Evolutionary conservation across 108 stramenopile species (phyloP).

Genomic region (Bacterosira constricta): DNA sequence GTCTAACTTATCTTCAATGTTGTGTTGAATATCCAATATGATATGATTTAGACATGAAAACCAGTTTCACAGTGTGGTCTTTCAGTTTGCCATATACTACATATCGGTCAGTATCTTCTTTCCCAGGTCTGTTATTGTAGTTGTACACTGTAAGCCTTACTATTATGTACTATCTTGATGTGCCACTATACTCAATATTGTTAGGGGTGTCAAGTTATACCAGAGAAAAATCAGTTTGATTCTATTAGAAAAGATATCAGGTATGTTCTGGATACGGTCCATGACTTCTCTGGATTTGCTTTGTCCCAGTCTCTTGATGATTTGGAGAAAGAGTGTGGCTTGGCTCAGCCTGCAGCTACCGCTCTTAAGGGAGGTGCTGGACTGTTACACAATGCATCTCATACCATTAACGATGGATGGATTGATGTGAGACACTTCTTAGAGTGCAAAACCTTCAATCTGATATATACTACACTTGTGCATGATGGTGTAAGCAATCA

Average conservation of each 20-base stretch:
- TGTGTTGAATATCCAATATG: too few relatives aligned
- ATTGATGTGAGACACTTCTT: conserved; percentile 15
- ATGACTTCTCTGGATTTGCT: too few relatives aligned
- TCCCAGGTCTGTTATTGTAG: too few relatives aligned
- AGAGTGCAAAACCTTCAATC: conserved; percentile 23
- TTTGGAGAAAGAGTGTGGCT: neutral
- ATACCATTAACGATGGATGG: conserved; percentile 3
- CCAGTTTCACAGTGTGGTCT: neutral
- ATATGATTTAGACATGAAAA: too few relatives aligned
- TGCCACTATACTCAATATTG: too few relatives aligned
- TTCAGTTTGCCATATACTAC: conserved; percentile 12
- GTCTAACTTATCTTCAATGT: too few relatives aligned
- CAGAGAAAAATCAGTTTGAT: too few relatives aligned
- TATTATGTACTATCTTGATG: too few relatives aligned
- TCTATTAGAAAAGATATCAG: too few relatives aligned
- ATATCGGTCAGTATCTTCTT: conserved; percentile 33
- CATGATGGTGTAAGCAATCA: too few relatives aligned
- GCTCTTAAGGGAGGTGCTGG: conserved; percentile 21
- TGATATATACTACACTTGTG: conserved; percentile 22
- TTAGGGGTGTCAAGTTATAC: conserved; percentile 3
- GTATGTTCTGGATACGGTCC: too few relatives aligned
- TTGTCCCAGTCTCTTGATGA: neutral
- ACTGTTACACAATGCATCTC: conserved; percentile 10
- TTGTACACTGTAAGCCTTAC: too few relatives aligned
- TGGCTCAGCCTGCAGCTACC: neutral